Evolutionary conservation across 1,139 yeast species (phyloP).

Genomic region (Blastobotrys ciferrii): DNA sequence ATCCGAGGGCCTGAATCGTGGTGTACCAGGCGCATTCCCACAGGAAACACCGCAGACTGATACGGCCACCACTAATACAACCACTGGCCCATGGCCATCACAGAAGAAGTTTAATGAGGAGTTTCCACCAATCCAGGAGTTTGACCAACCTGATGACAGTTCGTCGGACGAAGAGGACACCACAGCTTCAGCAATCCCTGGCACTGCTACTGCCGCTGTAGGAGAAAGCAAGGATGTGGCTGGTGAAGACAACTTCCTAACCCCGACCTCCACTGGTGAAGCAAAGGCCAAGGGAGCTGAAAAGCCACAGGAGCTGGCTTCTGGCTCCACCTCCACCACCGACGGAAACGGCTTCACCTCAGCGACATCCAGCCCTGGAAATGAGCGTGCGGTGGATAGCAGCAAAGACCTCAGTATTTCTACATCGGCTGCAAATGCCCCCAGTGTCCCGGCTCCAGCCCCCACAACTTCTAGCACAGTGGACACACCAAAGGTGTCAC

Average conservation of each 20-base stretch:
- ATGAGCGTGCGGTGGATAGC: constrained; percentile 10
- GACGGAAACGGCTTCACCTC: constrained; percentile 19
- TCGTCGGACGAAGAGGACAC: constrained; percentile 44
- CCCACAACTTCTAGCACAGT: constrained; percentile 12
- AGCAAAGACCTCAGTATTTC: too few relatives aligned
- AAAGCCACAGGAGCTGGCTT: background rate
- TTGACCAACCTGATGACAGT: constrained; percentile 58
- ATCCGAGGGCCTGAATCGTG: constrained; percentile 9
- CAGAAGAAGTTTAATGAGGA: constrained; percentile 41
- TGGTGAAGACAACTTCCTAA: constrained; percentile 27
- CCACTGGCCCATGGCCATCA: constrained; percentile 17
- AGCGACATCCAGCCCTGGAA: constrained; percentile 32
- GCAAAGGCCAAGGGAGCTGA: background rate
- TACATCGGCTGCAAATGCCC: constrained; percentile 13
- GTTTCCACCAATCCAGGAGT: constrained; percentile 70
- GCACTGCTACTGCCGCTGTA: constrained; percentile 19
- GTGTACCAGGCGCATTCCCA: constrained; percentile 13
- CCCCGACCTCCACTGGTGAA: constrained; percentile 17
- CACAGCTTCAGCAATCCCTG: constrained; percentile 24
- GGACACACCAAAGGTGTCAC: constrained; percentile 14
- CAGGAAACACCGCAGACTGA: constrained; percentile 15
- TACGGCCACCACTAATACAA: too few relatives aligned
- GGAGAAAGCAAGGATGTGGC: constrained; percentile 12
- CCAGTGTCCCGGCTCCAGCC: constrained; percentile 19
- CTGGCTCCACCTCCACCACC: constrained; percentile 11